Evolutionary conservation across 257 asterid species (phyloP), one percentile per base, ranked within the genome.

Genomic region (Petunia axillaris): DNA sequence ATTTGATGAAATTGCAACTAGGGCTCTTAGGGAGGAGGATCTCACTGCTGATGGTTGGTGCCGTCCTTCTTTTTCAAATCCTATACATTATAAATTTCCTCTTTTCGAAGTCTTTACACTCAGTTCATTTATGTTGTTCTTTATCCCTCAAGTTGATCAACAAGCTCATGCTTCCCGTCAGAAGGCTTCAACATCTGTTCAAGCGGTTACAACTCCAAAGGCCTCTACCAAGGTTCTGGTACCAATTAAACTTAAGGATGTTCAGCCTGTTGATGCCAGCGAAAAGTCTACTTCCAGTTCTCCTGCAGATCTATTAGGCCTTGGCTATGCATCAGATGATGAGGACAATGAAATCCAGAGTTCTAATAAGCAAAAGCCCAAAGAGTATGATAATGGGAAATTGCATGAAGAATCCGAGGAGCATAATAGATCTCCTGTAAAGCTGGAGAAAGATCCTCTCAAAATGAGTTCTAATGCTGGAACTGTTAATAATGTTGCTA

Each of bases 1-100:
- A 82, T 93, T 96, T 86, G 98, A 92, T 86, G 98, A 96, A 87
- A 93, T 96, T 89, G 99, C 98, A 8, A 90, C 95, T 60, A 91
- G 89, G 89, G 99, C 94, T 88, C 90, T 96, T 74, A 87, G 83
- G 75, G 99, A 96, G 89, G 98, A 91, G 53, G 90, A 84, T 83
- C 85, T 83, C 84, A 82, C 89, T 36, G 84, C 88, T 85, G 92
- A 90, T 89, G 98, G 99, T 96, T 79, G 80, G 77, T 81, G 53
- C 25, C 25, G 25, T 77, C 79, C 70, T 46, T 58, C 64, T 60
- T 59, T 10, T 40, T 75, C 63, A 73, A 73, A 35, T 73, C 46
- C 36, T 64, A 41, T 35, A 13, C 77, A 5, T 75, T 60, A 39
- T 64, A 63, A 82, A 48, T 68, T 64, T 64, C 50, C 41, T 70